Percentiles rank a stretch among this genome's conserved stretches.
phyloP scores from a whole-genome alignment of 2,329 filamentous ascomycete species.

The Elsinoe necatrix region DNA sequence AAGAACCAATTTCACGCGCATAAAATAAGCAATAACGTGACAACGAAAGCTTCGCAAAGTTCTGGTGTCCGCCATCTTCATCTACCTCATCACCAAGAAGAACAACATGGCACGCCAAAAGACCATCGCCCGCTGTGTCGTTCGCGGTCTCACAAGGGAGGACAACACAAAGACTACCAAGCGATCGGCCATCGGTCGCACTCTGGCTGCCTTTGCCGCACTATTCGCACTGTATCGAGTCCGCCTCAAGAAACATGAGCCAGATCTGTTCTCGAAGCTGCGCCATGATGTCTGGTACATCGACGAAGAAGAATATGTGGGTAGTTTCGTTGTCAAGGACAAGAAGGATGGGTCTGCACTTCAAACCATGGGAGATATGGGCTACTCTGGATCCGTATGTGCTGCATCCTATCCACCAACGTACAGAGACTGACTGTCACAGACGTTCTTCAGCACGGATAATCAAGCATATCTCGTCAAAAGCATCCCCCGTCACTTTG shows the following conservation, averaged over 20 bases:
- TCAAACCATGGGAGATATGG: slow-evolving; percentile 56
- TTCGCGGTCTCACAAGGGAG: slow-evolving; percentile 15
- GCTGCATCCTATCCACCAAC: neutral
- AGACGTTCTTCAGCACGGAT: slow-evolving; percentile 62
- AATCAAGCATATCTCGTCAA: slow-evolving; percentile 64
- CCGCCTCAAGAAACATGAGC: slow-evolving; percentile 20
- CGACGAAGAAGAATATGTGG: slow-evolving; percentile 46
- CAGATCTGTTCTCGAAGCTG: slow-evolving; percentile 44
- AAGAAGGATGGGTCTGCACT: slow-evolving; percentile 38
- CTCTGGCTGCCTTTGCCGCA: slow-evolving; percentile 12
- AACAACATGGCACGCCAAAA: slow-evolving; percentile 17
- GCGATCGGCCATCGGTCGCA: slow-evolving; percentile 11
- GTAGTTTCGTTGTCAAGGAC: slow-evolving; percentile 42
- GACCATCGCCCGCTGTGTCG: slow-evolving; percentile 16
- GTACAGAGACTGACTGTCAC: neutral
- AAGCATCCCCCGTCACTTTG: slow-evolving; percentile 59
- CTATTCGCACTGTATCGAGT: slow-evolving; percentile 18
- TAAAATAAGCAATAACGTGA: neutral
- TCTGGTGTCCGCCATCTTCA: neutral
- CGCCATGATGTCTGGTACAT: slow-evolving; percentile 47
- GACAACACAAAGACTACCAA: neutral
- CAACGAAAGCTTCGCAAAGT: neutral
- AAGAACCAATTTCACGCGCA: neutral
- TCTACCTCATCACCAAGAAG: neutral
- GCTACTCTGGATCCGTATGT: slow-evolving; percentile 60